Evolutionary conservation across 164 flowering plant genomes (phyloP), one percentile per base, ranked within the genome.

Genomic region (Malania oleifera): DNA sequence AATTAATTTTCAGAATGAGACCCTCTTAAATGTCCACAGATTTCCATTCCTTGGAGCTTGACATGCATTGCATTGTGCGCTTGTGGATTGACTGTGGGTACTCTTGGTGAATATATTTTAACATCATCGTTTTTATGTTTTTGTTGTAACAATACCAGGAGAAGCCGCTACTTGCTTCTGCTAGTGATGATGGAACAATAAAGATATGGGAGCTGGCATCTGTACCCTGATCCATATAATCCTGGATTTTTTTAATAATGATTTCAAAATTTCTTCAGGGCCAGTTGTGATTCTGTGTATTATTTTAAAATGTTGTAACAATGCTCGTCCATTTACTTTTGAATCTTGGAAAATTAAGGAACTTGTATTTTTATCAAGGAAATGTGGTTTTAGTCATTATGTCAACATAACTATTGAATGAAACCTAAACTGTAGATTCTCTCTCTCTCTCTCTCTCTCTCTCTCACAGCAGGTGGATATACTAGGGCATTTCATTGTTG

Each of bases 171-270:
- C 83, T 92, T 45, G 97, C 98, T 15, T 92, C 98, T 40, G 83
- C 88, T 17, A 83, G 97, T 55, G 97, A 92, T 58, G 98, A 92
- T 59, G 88, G 88, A 54, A 75, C 77, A 5, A 54, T 89, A 58
- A 92, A 89, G 78, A 79, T 92, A 53, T 89, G 98, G 98, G 85
- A 92, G 72, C 65, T 87, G 48, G 69, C 55, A 12, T 48, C 81
- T 28, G 25, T 37, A 52, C 47, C 77, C 31, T 75, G 69, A 78
- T n/a, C n/a, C n/a, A n/a, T 46, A 18, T 26, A 8, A 15, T n/a
- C 6, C 48, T 28, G 19, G 7, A 26, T 11, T 56, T n/a, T n/a
- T n/a, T 13, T 38, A 18, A 37, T 56, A 9, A 15, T 43, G 22
- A 22, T 7, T 12, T 35, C 9, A 27, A 45, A 19, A 19, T 0